Conservation (phyloP, 2,329 filamentous ascomycete genomes). For the Thyridium curvatum region DNA sequence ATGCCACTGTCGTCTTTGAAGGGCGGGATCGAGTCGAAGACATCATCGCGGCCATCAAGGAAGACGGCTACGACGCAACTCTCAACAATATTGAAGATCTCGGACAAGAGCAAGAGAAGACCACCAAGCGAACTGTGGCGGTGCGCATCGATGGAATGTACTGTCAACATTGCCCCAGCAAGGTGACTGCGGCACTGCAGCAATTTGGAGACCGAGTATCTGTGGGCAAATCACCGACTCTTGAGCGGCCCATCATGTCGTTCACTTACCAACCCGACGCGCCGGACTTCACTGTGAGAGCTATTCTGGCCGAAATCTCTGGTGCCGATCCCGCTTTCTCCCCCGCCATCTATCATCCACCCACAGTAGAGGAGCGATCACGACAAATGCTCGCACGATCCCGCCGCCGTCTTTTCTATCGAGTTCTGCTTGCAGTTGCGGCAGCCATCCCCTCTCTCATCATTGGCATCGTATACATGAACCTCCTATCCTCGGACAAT, state of each 20-base stretch:
- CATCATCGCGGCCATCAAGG: constrained; percentile 44
- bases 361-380: constrained; percentile 75
- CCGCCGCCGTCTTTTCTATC: constrained; percentile 57
- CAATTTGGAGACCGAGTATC: constrained; percentile 43
- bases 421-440: constrained; percentile 60
- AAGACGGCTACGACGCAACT: constrained; percentile 58
- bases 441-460: constrained; percentile 76
- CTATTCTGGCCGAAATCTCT: constrained; percentile 63
- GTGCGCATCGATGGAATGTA: constrained; percentile 66
- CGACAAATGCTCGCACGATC: constrained; percentile 64
- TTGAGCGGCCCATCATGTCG: constrained; percentile 59
- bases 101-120: constrained; percentile 21
- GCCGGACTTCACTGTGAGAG: constrained; percentile 65
- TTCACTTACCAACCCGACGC: constrained; percentile 62
- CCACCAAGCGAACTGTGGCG: constrained; percentile 40
- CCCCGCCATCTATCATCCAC: constrained; percentile 67
- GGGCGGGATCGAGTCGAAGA: constrained; percentile 35
- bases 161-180: constrained; percentile 61
- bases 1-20: constrained; percentile 51
- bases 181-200: constrained; percentile 45
- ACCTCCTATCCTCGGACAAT: constrained; percentile 57
- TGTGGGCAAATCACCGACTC: constrained; percentile 46
- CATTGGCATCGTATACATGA: constrained; percentile 87
- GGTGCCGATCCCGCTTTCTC: constrained; percentile 58
- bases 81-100: constrained; percentile 38